These are phyloP conservation scores for Forsythia viridissima DNA, from an alignment of 257 asterid species.

Conservation along the genomic window DNA sequence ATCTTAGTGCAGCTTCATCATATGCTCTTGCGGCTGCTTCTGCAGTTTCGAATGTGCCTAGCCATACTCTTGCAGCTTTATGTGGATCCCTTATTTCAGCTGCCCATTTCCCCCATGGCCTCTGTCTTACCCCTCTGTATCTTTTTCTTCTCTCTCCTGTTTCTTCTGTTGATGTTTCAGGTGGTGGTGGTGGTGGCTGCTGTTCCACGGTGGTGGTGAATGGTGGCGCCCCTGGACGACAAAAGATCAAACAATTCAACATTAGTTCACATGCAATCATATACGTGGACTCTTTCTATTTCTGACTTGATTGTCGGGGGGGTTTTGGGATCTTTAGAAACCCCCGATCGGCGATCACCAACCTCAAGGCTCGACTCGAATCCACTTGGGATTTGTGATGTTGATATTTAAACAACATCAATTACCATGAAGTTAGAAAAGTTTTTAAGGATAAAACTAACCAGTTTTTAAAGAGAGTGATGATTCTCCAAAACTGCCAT, in stretches of 20 bases:
- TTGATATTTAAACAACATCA: too few species aligned
- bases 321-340: too few species aligned
- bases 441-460: conserved; percentile 11
- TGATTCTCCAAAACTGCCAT: conserved; percentile 42
- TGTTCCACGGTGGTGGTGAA: conserved; percentile 3
- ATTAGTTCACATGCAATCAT: not conserved
- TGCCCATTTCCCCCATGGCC: conserved; percentile 98
- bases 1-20: conserved; percentile 84
- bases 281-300: not conserved
- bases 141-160: conserved; percentile 54
- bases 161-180: conserved; percentile 43
- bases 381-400: too few species aligned
- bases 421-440: not conserved
- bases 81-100: conserved; percentile 94
- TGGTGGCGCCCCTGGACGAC: conserved; percentile 35
- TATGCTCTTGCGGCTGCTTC: conserved; percentile 95
- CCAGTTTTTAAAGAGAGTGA: conserved; percentile 48
- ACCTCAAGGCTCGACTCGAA: too few species aligned
- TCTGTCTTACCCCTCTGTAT: conserved; percentile 87
- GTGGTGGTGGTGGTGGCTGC: conserved; percentile 3
- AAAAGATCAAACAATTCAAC: conserved; percentile 12
- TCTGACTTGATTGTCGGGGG: too few species aligned
- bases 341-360: too few species aligned
- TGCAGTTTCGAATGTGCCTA: conserved; percentile 91
- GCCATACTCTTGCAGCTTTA: conserved; percentile 88